phyloP scores from a whole-genome alignment of 345 rosid species.

The Theobroma cacao region DNA sequence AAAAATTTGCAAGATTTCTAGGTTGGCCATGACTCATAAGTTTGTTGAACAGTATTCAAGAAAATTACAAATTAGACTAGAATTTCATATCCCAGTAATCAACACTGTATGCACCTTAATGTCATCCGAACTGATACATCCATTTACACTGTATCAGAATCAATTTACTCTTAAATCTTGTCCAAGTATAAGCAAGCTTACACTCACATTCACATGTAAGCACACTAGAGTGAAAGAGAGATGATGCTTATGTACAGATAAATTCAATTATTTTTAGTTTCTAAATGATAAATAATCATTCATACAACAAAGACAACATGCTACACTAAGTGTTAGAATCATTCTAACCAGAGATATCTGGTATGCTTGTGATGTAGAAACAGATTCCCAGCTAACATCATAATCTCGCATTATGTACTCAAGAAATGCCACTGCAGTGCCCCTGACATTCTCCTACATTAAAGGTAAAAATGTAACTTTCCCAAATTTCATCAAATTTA shows the following conservation, averaged over 20 bases:
- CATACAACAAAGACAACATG: not conserved
- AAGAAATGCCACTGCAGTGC: slow-evolving; percentile 11
- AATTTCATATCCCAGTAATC: not conserved
- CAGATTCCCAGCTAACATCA: slow-evolving; percentile 15
- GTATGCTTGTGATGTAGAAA: slow-evolving; percentile 18
- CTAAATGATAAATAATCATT: not conserved
- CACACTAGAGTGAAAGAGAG: not conserved
- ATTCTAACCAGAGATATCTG: slow-evolving; percentile 28
- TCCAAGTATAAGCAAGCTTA: not conserved
- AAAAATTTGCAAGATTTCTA: not conserved
- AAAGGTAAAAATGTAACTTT: not conserved
- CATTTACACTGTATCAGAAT: not conserved
- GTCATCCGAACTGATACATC: not conserved
- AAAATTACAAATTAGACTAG: not conserved
- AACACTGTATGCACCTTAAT: not conserved
- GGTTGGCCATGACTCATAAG: not conserved
- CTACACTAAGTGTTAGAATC: not conserved
- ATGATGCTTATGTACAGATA: not conserved
- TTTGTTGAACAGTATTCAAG: not conserved
- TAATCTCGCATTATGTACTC: slow-evolving; percentile 13
- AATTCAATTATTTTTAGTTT: not conserved
- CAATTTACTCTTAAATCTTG: not conserved
- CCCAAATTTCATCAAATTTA: not conserved
- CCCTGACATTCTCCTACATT: slow-evolving; percentile 23
- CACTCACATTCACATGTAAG: not conserved